These are phyloP conservation scores for Coniochaeta pulveracea DNA, from an alignment of 2,329 filamentous ascomycete genomes.

Conservation along the genomic window DNA sequence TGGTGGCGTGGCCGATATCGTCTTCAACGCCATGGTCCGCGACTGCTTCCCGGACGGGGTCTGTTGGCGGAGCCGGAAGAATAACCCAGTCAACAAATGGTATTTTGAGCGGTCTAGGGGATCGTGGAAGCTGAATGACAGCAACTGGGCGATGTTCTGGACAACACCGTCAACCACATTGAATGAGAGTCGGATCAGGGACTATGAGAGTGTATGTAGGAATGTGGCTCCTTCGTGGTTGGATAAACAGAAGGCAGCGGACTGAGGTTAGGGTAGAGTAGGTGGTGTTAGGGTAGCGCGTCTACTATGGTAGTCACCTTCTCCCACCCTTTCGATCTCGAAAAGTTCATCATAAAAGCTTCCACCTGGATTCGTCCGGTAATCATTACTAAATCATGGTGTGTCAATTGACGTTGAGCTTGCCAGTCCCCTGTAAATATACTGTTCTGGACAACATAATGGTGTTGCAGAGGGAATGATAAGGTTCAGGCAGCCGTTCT, in stretches of 20 bases:
- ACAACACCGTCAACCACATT: constrained; percentile 59
- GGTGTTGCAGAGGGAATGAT: too few species aligned
- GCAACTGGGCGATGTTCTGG: constrained; percentile 98
- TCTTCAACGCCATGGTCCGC: constrained; percentile 92
- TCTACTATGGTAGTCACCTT: too few species aligned
- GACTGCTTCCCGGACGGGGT: constrained; percentile 81
- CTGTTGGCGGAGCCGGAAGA: constrained; percentile 80
- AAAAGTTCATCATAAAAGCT: too few species aligned
- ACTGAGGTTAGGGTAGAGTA: too few species aligned
- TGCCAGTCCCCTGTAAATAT: too few species aligned
- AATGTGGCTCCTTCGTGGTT: constrained; percentile 52
- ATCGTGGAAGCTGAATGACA: constrained; percentile 69
- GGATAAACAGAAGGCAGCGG: constrained; percentile 44
- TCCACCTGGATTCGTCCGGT: too few species aligned
- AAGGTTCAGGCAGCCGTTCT: too few species aligned
- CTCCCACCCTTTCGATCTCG: too few species aligned
- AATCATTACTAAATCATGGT: too few species aligned
- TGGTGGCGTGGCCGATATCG: constrained; percentile 85
- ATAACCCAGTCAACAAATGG: constrained; percentile 98
- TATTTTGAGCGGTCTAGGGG: constrained; percentile 89
- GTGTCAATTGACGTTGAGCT: too few species aligned
- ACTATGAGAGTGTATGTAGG: constrained; percentile 69
- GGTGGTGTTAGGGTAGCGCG: too few species aligned
- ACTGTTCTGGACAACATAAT: too few species aligned
- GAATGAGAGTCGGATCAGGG: constrained; percentile 42